phyloP scores from a whole-genome alignment of 352 stramenopile species.

The Chrysophaeum taylorii region DNA sequence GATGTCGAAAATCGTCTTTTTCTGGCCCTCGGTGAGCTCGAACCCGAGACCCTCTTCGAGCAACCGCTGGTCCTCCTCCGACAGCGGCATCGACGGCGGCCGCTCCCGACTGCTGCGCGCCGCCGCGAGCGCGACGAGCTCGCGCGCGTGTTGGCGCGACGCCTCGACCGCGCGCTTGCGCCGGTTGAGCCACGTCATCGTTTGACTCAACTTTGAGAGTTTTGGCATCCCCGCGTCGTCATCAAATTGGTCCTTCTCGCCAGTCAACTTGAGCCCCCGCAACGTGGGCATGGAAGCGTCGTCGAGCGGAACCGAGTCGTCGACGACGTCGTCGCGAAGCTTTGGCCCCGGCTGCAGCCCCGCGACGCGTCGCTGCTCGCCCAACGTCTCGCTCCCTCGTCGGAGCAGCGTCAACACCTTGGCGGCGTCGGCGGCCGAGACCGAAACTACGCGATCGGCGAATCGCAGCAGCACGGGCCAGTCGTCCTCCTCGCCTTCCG shows the following conservation, averaged over 20 bases:
- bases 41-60: slow-evolving; percentile 50
- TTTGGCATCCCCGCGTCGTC: too few relatives aligned
- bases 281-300: too few relatives aligned
- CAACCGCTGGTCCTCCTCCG: slow-evolving; percentile 34
- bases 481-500: background rate
- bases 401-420: background rate
- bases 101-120: slow-evolving; percentile 42
- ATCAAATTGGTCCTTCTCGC: too few relatives aligned
- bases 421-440: background rate
- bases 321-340: background rate
- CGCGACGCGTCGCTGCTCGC: background rate
- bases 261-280: too few relatives aligned
- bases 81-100: slow-evolving; percentile 40
- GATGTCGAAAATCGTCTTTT: slow-evolving; percentile 52
- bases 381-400: background rate
- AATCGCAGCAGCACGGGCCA: too few relatives aligned
- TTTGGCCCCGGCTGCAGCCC: background rate
- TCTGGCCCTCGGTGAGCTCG: slow-evolving; percentile 50
- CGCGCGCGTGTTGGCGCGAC: slow-evolving; percentile 29
- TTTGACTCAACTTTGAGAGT: background rate
- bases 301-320: too few relatives aligned
- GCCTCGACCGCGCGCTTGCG: background rate
- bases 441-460: background rate
- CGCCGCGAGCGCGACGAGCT: slow-evolving; percentile 51
- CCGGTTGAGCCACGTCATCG: background rate